phyloP scores from a whole-genome alignment of 2,329 filamentous ascomycete species.

The Lasiodiplodia sp. region DNA sequence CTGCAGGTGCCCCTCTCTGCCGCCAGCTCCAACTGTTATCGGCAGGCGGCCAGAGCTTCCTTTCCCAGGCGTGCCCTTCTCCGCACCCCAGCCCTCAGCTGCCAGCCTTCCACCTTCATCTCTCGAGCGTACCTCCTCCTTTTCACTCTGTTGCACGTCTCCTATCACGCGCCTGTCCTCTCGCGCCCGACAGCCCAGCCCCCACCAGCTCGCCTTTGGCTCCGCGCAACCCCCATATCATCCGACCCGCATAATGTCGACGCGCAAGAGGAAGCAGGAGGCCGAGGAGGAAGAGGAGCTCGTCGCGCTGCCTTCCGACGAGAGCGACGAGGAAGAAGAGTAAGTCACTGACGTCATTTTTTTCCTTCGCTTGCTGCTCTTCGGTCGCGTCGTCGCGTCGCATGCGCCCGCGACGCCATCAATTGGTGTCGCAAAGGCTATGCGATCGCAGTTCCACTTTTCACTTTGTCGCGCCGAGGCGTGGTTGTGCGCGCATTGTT shows the following conservation, averaged over 20 bases:
- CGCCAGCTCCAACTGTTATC: conserved; percentile 15
- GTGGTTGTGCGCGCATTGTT: conserved; percentile 11
- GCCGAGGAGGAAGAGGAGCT: conserved; percentile 30
- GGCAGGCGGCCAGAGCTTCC: conserved; percentile 17
- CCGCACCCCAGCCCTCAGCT: conserved; percentile 21
- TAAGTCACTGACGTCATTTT: conserved; percentile 30
- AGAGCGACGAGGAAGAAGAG: conserved; percentile 27
- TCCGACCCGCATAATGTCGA: conserved; percentile 20
- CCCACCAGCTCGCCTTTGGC: background rate
- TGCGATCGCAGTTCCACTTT: background rate
- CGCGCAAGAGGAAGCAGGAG: conserved; percentile 32
- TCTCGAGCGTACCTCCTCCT: background rate
- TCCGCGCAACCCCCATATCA: background rate
- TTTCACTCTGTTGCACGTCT: background rate
- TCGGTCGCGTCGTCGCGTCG: conserved; percentile 4
- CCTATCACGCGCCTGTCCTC: background rate
- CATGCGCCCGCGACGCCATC: conserved; percentile 15
- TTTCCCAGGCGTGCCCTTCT: conserved; percentile 10
- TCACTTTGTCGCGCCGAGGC: background rate
- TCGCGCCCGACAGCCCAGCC: conserved; percentile 12
- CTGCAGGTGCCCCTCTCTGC: conserved; percentile 6
- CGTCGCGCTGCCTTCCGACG: conserved; percentile 29
- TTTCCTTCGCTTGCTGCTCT: background rate
- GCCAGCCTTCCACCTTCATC: conserved; percentile 2
- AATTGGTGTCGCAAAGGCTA: conserved; percentile 15